phyloP scores from a whole-genome alignment of 2,329 filamentous ascomycete genomes.

The Penicillium sp. region DNA sequence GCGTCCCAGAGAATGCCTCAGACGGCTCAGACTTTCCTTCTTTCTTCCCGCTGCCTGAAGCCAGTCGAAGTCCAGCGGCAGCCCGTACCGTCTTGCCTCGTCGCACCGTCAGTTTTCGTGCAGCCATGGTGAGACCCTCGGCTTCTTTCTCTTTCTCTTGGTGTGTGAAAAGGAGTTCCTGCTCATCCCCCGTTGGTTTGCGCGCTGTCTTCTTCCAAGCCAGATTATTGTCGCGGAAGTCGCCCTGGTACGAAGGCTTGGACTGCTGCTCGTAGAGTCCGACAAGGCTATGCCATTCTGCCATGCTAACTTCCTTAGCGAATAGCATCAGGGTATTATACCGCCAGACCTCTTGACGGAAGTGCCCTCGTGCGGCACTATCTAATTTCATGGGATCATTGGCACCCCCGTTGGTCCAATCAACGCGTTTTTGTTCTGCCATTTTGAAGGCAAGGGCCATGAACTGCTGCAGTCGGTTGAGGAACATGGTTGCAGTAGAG shows the following conservation, averaged over 20 bases:
- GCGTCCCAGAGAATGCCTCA: constrained; percentile 68
- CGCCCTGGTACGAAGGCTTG: constrained; percentile 66
- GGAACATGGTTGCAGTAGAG: constrained; percentile 64
- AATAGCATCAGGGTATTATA: constrained; percentile 84
- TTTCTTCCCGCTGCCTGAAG: constrained; percentile 43
- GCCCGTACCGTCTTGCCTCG: constrained; percentile 65
- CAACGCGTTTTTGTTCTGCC: constrained; percentile 61
- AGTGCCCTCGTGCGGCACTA: constrained; percentile 59
- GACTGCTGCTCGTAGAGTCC: constrained; percentile 71
- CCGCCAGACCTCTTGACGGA: constrained; percentile 69
- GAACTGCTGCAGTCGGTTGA: constrained; percentile 70
- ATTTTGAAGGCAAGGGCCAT: constrained; percentile 72
- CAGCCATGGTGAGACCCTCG: constrained; percentile 58
- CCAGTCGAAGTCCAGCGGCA: constrained; percentile 38
- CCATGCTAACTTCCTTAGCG: constrained; percentile 69
- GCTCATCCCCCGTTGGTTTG: constrained; percentile 67
- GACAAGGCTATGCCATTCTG: constrained; percentile 72
- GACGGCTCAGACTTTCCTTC: constrained; percentile 63
- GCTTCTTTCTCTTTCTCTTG: constrained; percentile 82
- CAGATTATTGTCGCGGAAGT: constrained; percentile 68
- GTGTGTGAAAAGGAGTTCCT: constrained; percentile 77
- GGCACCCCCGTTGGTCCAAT: constrained; percentile 39
- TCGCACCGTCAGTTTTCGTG: constrained; percentile 86
- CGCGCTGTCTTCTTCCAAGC: constrained; percentile 72
- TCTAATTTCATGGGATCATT: constrained; percentile 55